Conservation (phyloP, 768 basidiomycete species). For the Lentinula sp. region DNA sequence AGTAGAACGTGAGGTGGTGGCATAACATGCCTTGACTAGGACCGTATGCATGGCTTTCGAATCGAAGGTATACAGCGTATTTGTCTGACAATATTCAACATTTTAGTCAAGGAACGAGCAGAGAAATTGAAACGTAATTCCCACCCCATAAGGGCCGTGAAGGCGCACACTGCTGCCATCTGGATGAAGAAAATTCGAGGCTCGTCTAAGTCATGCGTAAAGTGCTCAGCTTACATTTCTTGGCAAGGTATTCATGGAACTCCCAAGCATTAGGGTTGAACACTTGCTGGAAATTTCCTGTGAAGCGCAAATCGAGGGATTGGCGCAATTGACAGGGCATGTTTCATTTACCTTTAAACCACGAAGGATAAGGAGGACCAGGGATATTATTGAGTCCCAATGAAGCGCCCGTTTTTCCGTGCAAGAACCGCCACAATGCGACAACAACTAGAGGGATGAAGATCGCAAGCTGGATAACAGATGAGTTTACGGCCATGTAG, state of each 20-base stretch:
- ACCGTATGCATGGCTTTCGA: conserved; percentile 1
- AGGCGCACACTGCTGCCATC: not conserved
- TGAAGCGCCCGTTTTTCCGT: not conserved
- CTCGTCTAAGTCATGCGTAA: not conserved
- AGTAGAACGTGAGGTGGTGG: not conserved
- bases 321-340: not conserved
- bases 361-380: not conserved
- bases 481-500: not conserved
- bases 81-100: not conserved
- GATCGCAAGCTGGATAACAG: not conserved
- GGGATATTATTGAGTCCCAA: not conserved
- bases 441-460: not conserved
- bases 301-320: not conserved
- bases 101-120: not conserved
- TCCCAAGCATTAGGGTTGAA: not conserved
- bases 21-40: not conserved
- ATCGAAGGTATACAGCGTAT: conserved; percentile 1
- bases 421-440: not conserved
- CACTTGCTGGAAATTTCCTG: not conserved
- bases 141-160: not conserved
- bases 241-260: not conserved
- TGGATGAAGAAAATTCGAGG: not conserved
- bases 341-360: not conserved
- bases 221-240: not conserved
- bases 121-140: not conserved